Conservation (phyloP, 2,329 filamentous ascomycete species). For the Penicillium sp. region DNA sequence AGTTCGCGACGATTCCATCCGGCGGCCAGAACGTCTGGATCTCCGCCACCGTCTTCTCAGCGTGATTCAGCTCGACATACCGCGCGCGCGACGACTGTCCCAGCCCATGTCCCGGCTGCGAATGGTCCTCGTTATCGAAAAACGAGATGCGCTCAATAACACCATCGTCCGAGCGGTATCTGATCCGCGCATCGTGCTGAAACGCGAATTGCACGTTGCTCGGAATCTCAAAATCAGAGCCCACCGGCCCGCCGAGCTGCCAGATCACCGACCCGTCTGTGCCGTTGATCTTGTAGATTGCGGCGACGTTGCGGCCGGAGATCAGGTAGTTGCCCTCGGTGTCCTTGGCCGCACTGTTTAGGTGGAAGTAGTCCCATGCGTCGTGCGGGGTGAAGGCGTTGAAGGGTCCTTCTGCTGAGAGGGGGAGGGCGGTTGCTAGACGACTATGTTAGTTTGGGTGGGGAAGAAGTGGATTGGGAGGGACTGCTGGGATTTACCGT, state of each 20-base stretch:
- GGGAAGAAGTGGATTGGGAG: not conserved
- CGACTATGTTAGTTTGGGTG: constrained; percentile 19
- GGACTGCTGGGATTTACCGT: constrained; percentile 40
- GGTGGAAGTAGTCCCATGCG: constrained; percentile 58
- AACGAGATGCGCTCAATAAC: constrained; percentile 21
- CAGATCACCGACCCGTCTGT: constrained; percentile 5
- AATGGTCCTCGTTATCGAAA: constrained; percentile 40
- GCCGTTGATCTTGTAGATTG: constrained; percentile 9
- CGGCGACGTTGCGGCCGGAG: constrained; percentile 50
- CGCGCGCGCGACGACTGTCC: constrained; percentile 46
- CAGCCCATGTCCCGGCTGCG: constrained; percentile 34
- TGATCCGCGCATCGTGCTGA: constrained; percentile 7
- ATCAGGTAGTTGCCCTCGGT: constrained; percentile 53
- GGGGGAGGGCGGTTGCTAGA: constrained; percentile 51
- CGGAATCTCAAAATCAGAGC: constrained; percentile 1
- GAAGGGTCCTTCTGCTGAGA: constrained; percentile 51
- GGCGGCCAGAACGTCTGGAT: constrained; percentile 20
- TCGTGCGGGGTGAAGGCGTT: constrained; percentile 42
- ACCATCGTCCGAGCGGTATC: not conserved
- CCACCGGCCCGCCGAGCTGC: constrained; percentile 2
- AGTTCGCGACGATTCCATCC: constrained; percentile 23
- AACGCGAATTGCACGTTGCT: not conserved
- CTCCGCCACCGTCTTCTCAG: constrained; percentile 15
- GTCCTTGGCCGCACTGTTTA: constrained; percentile 51
- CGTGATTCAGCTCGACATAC: constrained; percentile 52